Conservation (phyloP, 306 rosid species). For the Medicago ruthenica region DNA sequence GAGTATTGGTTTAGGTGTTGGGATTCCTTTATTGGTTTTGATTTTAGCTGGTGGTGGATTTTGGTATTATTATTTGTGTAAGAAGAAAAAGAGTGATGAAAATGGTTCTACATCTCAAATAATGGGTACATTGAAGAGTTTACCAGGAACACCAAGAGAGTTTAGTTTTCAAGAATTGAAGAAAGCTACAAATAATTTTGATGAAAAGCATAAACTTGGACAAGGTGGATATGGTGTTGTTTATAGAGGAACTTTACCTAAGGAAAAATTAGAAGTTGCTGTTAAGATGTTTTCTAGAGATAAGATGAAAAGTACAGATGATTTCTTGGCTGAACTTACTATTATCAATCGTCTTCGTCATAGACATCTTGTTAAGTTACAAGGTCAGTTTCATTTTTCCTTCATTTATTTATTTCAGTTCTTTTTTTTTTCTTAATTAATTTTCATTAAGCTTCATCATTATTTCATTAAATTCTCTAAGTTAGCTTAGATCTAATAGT, state of each 20-base stretch:
- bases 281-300: constrained; percentile 77
- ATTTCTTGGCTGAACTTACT: constrained; percentile 77
- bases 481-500: constrained; percentile 19
- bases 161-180: constrained; percentile 59
- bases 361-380: constrained; percentile 67
- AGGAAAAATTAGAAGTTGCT: constrained; percentile 61
- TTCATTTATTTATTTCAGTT: neutral
- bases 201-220: constrained; percentile 62
- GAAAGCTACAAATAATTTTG: constrained; percentile 73
- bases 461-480: neutral
- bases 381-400: neutral
- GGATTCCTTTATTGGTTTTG: constrained; percentile 43
- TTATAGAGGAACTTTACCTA: constrained; percentile 53
- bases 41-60: constrained; percentile 36
- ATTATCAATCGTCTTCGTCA: constrained; percentile 88
- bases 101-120: constrained; percentile 43
- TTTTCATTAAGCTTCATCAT: too few species aligned
- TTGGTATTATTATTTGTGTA: constrained; percentile 25
- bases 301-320: constrained; percentile 67
- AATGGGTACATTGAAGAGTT: constrained; percentile 66
- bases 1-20: constrained; percentile 57
- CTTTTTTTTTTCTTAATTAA: neutral
- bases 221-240: constrained; percentile 84
- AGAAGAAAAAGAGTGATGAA: constrained; percentile 40
- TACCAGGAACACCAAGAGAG: constrained; percentile 81